Conservation (phyloP, 768 basidiomycete species). For the Rickenella mellea region DNA sequence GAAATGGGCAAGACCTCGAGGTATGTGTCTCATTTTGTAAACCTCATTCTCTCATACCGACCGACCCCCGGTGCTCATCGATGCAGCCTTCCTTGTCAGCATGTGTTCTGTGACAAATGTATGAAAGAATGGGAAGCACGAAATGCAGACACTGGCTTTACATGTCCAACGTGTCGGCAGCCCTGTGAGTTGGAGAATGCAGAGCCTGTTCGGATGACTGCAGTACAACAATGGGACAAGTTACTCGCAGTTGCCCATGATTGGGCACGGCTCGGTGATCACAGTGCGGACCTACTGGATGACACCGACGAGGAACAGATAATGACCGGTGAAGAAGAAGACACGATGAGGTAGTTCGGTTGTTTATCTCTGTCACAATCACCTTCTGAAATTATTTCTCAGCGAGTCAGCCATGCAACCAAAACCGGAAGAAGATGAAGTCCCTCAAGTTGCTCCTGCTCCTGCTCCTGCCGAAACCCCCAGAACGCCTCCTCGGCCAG, state of each 20-base stretch:
- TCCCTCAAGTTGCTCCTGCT: not conserved
- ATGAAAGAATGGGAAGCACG: no score
- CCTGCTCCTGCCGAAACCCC: not conserved
- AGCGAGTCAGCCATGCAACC: not conserved
- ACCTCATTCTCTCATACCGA: not conserved
- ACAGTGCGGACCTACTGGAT: conserved; percentile 30
- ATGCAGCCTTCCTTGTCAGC: conserved; percentile 32
- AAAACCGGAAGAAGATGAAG: conserved; percentile 1
- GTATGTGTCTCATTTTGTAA: conserved; percentile 13
- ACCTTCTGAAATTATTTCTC: conserved; percentile 2
- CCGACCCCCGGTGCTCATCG: no score
- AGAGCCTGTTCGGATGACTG: conserved; percentile 26
- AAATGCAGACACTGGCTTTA: conserved; percentile 19
- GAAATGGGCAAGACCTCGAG: conserved; percentile 24
- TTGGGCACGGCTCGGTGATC: conserved; percentile 28
- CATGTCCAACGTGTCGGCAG: conserved; percentile 29
- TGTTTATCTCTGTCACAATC: not conserved
- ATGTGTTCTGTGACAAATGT: conserved; percentile 32
- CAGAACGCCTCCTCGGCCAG: not conserved
- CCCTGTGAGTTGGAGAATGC: conserved; percentile 20
- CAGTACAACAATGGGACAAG: conserved; percentile 33
- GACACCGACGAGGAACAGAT: conserved; percentile 26
- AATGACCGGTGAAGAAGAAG: conserved; percentile 21
- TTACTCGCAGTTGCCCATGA: conserved; percentile 28
- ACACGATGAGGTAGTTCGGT: not conserved